phyloP scores from a whole-genome alignment of 768 basidiomycete genomes.

The Cubamyces lactineus region DNA sequence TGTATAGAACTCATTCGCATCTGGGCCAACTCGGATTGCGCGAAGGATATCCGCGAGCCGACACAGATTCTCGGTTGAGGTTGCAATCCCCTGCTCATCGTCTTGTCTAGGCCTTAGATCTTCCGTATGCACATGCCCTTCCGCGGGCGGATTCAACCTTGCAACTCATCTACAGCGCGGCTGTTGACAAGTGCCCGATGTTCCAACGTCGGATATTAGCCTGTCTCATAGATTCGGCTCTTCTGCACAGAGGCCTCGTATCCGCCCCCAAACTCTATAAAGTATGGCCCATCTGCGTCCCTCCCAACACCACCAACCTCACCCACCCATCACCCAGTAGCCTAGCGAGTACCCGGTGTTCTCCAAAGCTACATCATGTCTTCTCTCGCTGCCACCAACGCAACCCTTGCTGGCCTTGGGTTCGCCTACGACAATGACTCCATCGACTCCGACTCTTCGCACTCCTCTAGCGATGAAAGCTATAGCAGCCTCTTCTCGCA shows the following conservation, averaged over 20 bases:
- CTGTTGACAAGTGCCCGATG: not conserved
- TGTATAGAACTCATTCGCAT: no score
- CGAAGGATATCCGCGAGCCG: no score
- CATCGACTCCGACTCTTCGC: slow-evolving; percentile 3
- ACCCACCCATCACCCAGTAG: not conserved
- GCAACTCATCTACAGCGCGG: not conserved
- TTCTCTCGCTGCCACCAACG: slow-evolving; percentile 1
- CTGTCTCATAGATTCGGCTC: no score
- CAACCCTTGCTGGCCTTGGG: slow-evolving; percentile 16
- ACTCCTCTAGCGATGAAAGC: slow-evolving; percentile 12
- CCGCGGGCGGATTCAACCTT: no score
- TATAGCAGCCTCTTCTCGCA: slow-evolving; percentile 15
- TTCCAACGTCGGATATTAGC: no score
- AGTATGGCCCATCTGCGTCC: not conserved
- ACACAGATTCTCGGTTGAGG: no score
- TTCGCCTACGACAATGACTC: no score
- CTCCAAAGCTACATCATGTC: not conserved
- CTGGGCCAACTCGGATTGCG: no score
- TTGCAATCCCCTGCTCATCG: no score
- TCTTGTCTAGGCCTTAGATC: no score
- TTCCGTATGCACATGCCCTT: no score
- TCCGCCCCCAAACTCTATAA: slow-evolving; percentile 9
- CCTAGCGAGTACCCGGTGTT: not conserved
- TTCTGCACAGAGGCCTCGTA: not conserved
- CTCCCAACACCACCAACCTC: not conserved